Conservation (phyloP, 73 alveolate species). For the Tetrahymena borealis region DNA sequence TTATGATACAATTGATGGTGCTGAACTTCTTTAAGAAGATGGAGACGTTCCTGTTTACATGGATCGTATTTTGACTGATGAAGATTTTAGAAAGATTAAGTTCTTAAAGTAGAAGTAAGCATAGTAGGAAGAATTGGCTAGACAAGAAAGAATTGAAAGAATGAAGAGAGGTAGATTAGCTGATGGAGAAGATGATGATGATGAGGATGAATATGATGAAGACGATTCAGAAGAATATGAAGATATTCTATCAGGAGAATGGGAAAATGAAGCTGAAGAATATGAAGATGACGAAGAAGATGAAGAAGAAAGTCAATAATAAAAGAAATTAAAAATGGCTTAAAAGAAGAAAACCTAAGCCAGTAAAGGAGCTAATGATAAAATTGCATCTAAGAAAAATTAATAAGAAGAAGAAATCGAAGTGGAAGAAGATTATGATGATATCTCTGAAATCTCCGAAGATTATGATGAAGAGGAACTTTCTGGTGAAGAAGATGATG, state of each 20-base stretch:
- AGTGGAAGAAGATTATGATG: constrained; percentile 56
- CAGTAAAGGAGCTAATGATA: background rate
- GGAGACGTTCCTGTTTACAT: constrained; percentile 26
- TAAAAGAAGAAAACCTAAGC: background rate
- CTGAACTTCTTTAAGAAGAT: constrained; percentile 28
- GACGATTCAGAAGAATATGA: constrained; percentile 49
- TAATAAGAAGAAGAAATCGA: constrained; percentile 14
- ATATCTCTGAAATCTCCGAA: constrained; percentile 50
- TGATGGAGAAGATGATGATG: constrained; percentile 31
- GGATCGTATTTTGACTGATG: constrained; percentile 57
- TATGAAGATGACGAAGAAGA: constrained; percentile 62
- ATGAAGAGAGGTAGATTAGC: background rate
- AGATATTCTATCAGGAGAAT: constrained; percentile 31
- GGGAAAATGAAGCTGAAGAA: constrained; percentile 49
- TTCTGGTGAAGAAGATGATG: constrained; percentile 50
- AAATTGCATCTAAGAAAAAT: no score
- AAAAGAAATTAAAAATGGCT: background rate
- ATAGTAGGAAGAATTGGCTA: constrained; percentile 17
- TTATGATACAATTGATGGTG: constrained; percentile 21
- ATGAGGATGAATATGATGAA: constrained; percentile 25
- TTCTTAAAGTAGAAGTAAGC: constrained; percentile 50
- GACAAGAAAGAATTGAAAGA: background rate
- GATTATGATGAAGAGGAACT: constrained; percentile 46
- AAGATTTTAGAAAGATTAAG: constrained; percentile 73
- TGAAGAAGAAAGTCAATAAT: constrained; percentile 58